These are phyloP conservation scores for Yamagishiella unicocca DNA, from an alignment of 139 green algal species.

Conservation along the genomic window DNA sequence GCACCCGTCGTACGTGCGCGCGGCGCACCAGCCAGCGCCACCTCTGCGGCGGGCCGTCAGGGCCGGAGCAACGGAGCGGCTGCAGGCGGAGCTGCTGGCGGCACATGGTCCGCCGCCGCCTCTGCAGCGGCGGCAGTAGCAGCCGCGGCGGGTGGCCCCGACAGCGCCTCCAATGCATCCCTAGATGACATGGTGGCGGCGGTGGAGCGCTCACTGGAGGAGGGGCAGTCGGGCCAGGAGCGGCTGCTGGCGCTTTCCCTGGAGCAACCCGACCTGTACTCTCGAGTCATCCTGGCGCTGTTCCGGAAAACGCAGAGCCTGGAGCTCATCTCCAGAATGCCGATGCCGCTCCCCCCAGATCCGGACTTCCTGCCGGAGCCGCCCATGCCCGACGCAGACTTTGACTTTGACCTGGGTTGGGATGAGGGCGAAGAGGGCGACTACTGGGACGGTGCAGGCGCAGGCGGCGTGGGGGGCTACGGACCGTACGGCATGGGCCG, in stretches of 20 bases:
- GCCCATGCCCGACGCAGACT: slow-evolving; percentile 9
- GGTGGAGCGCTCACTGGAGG: slow-evolving; percentile 26
- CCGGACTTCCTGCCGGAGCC: slow-evolving; percentile 14
- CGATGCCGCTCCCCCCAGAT: slow-evolving; percentile 35
- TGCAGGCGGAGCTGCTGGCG: background rate
- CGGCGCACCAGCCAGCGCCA: background rate
- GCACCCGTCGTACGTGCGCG: slow-evolving; percentile 2
- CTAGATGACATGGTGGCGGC: background rate
- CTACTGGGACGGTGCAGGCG: background rate
- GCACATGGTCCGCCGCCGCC: background rate
- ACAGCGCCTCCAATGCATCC: background rate
- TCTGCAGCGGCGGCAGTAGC: background rate
- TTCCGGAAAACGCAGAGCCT: slow-evolving; percentile 33
- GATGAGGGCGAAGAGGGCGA: slow-evolving; percentile 23
- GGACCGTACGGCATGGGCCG: slow-evolving; percentile 11
- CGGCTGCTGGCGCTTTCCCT: slow-evolving; percentile 1
- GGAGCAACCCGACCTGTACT: slow-evolving; percentile 38
- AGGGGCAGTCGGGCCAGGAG: slow-evolving; percentile 16
- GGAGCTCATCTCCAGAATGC: slow-evolving; percentile 25
- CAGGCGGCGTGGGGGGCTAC: background rate
- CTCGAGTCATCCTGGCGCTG: slow-evolving; percentile 15
- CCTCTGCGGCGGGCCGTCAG: background rate
- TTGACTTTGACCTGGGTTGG: slow-evolving; percentile 33
- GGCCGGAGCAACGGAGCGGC: background rate
- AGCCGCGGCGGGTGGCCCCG: background rate